Base-by-base conservation (phyloP, 2,329 filamentous ascomycete genomes). In the Pseudocercospora cruenta region DNA sequence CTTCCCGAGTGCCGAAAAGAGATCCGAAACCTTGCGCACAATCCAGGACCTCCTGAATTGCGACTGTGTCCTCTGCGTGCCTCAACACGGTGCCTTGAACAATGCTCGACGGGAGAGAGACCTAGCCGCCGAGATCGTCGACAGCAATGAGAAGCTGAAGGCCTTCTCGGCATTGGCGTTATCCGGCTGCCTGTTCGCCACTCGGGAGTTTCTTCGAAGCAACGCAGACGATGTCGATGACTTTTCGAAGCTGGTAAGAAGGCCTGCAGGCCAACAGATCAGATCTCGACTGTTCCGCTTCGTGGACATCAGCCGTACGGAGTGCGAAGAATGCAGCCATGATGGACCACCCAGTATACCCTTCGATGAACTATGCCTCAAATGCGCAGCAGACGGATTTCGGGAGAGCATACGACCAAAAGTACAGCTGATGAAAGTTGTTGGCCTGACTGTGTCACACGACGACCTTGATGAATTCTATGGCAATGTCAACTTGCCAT, bases 121-220 rank as follows among this genome's bases (percentile, higher is more conserved):
- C 3, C 19, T 65, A 21, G 28, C 57, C 2, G 36, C 14, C 26
- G 39, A 39, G 31, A 55, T 62, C n/a, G 26, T 57, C 2, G 33
- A 54, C 58, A 60, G 28, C 26, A 47, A 47, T 22, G 39, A 61
- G 21, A 65, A 61, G 22, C 36, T 61, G n/a, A 65, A 65, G 31
- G 47, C 63, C 16, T 55, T 65, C 33, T 49, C 63, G 26, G 58
- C 58, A 8, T 16, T 65, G 58, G 55, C 55, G 5, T 51, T 65
- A 33, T 47, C 57, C 22, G 63, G 63, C 14, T 65, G 63, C 24
- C 36, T 60, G 12, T 65, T 65, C 39, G 63, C 63, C 3, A 12
- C 61, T 2, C 45, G 63, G 19, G 58, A 65, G 26, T 57, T 63
- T 49, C 21, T 28, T 39, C 60, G 53, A 26, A 47, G 60, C 51